phyloP scores from a whole-genome alignment of 2,329 filamentous ascomycete species.

The Hypoxylon sp. region DNA sequence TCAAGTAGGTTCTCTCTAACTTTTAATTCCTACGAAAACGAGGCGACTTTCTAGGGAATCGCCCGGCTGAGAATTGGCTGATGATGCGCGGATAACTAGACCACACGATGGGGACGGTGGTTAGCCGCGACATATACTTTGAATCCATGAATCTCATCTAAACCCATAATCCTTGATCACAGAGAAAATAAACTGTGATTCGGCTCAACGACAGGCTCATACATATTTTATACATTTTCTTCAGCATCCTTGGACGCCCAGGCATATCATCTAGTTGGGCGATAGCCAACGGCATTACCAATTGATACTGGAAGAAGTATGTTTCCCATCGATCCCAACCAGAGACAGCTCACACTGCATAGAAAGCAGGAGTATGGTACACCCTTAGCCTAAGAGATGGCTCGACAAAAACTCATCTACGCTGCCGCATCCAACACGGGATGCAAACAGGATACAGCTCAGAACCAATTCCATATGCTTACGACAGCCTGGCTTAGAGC shows the following conservation, averaged over 20 bases:
- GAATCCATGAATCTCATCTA: background rate
- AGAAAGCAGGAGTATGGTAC: too few relatives aligned
- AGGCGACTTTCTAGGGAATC: background rate
- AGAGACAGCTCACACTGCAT: background rate
- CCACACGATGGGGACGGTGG: background rate
- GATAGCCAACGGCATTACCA: background rate
- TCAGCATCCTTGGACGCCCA: background rate
- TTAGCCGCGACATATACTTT: background rate
- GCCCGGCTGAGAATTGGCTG: background rate
- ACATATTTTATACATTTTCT: background rate
- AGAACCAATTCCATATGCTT: background rate
- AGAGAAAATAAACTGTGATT: background rate
- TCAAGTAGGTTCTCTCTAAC: background rate
- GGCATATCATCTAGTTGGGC: background rate
- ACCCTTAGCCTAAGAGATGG: background rate
- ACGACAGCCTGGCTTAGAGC: background rate
- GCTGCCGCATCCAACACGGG: background rate
- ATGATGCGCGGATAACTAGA: background rate
- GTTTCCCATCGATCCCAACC: background rate
- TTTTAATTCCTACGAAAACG: background rate
- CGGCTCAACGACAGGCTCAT: background rate
- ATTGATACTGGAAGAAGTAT: background rate
- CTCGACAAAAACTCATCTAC: background rate
- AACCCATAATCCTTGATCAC: background rate
- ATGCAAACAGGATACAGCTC: background rate